Evolutionary conservation across 495 filamentous ascomycete species (phyloP).

Genomic region (Beverwykella pulmonaria): DNA sequence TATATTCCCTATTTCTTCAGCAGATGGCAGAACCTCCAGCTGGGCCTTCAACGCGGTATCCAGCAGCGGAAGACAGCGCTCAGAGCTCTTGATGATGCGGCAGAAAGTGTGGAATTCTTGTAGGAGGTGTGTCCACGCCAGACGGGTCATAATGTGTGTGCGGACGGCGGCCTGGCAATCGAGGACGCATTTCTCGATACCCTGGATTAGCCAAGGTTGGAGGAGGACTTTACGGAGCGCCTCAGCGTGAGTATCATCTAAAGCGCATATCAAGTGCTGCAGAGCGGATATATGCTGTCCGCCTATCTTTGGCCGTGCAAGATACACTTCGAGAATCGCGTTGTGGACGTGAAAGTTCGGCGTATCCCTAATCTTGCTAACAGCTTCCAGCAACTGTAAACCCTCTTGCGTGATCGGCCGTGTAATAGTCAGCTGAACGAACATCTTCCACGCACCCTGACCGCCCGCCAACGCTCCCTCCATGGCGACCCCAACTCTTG

Average conservation of each 20-base stretch:
- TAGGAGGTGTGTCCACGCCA: conserved; percentile 17
- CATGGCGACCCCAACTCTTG: not conserved
- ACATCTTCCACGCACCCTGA: conserved; percentile 14
- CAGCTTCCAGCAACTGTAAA: conserved; percentile 24
- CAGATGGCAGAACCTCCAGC: conserved; percentile 13
- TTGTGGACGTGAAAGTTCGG: not conserved
- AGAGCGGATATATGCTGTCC: conserved; percentile 12
- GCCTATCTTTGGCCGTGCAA: conserved; percentile 1
- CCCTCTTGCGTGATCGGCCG: conserved; percentile 18
- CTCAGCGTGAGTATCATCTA: conserved; percentile 6
- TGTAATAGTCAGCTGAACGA: conserved; percentile 24
- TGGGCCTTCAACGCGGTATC: conserved; percentile 1
- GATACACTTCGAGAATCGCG: conserved; percentile 10
- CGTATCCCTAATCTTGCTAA: conserved; percentile 18
- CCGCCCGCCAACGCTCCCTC: conserved; percentile 11
- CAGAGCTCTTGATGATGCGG: conserved; percentile 11
- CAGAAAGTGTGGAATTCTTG: conserved; percentile 23
- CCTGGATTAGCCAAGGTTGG: conserved; percentile 14
- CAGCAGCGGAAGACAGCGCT: conserved; percentile 9
- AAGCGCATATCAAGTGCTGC: conserved; percentile 1
- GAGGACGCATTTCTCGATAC: conserved; percentile 21
- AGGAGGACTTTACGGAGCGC: conserved; percentile 14
- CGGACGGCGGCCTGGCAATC: conserved; percentile 23
- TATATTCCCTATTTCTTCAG: not conserved
- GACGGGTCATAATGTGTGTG: conserved; percentile 10